Base-by-base conservation (phyloP, 768 basidiomycete species). In the Phylloporus rhodoxanthus region DNA sequence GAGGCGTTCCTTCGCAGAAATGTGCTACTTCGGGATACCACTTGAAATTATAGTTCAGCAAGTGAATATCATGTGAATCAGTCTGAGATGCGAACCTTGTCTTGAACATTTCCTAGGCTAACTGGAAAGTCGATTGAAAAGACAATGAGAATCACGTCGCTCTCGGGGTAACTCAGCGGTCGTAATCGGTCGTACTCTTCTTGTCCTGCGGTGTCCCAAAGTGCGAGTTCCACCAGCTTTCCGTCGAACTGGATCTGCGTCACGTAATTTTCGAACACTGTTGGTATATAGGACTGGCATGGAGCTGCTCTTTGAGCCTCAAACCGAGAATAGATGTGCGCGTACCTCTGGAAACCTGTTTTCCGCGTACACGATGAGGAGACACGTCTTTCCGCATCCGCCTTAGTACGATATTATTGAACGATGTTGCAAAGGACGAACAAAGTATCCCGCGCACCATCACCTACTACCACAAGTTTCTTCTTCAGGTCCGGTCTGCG, bases 141-240 rank as follows among this genome's bases (percentile, higher is more conserved):
- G 25, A 94, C 91, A 58, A 95, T 89, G 58, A 95, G 85, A 60
- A 95, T 91, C 51, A 91, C 88, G 62, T 91, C 80, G 74, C 84
- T 87, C 68, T 92, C 89, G 17, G 90, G 88, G 58, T 92, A 91
- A 66, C 85, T 87, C 54, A 92, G 74, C 17, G 89, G 88, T 57
- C 89, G 78, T 48, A 93, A 77, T 54, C 88, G 79, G 67, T 94
- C 91, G 69, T 96, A 97, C 72, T 97, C 93, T 70, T 97, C 93
- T 67, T 96, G 93, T 23, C 93, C 93, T 1, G 93, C 93, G 1
- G 93, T 97, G 70, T 97, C 93, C 92, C 95, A 99, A 15, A 99
- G 76, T n/a, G 96, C 95, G 37, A 99, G 79, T 63, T 96, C 91
- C 53, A 99, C 83, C 17, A 88, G 74, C 70, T 92, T 93, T 48